These are phyloP conservation scores for Peronospora destructor DNA, from an alignment of 352 stramenopile genomes.

Conservation along the genomic window DNA sequence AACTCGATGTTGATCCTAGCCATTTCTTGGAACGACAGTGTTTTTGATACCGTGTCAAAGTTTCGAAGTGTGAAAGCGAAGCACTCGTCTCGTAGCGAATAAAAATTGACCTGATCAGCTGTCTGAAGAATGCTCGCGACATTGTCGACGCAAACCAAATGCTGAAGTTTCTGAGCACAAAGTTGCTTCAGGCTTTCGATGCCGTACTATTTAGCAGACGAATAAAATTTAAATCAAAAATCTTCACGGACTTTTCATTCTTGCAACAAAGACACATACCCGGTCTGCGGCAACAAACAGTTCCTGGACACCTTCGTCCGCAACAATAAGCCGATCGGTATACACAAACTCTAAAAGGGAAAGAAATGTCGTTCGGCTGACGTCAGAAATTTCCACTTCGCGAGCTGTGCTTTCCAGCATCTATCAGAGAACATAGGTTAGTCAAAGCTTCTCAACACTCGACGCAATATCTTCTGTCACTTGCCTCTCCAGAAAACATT, in stretches of 20 bases:
- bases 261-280: slow-evolving; percentile 23
- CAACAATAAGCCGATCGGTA: slow-evolving; percentile 88
- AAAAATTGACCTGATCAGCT: slow-evolving; percentile 91
- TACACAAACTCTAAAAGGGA: slow-evolving; percentile 94
- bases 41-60: slow-evolving; percentile 97
- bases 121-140: slow-evolving; percentile 93
- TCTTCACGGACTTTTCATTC: background rate
- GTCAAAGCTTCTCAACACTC: background rate
- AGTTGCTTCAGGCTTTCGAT: slow-evolving; percentile 85
- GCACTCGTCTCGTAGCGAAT: slow-evolving; percentile 89
- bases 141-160: slow-evolving; percentile 92
- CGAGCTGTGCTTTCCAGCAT: slow-evolving; percentile 86
- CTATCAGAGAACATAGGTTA: slow-evolving; percentile 25
- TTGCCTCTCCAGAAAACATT: slow-evolving; percentile 75
- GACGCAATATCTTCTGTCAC: background rate
- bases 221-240: slow-evolving; percentile 3
- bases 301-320: slow-evolving; percentile 85
- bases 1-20: slow-evolving; percentile 95
- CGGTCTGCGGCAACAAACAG: slow-evolving; percentile 89
- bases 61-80: slow-evolving; percentile 95
- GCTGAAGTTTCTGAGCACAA: slow-evolving; percentile 92
- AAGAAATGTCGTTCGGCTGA: slow-evolving; percentile 88
- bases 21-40: slow-evolving; percentile 94
- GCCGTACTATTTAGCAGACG: slow-evolving; percentile 44
- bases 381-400: slow-evolving; percentile 88